Conservation (phyloP, 2,329 filamentous ascomycete genomes). For the Colletotrichum magnum region DNA sequence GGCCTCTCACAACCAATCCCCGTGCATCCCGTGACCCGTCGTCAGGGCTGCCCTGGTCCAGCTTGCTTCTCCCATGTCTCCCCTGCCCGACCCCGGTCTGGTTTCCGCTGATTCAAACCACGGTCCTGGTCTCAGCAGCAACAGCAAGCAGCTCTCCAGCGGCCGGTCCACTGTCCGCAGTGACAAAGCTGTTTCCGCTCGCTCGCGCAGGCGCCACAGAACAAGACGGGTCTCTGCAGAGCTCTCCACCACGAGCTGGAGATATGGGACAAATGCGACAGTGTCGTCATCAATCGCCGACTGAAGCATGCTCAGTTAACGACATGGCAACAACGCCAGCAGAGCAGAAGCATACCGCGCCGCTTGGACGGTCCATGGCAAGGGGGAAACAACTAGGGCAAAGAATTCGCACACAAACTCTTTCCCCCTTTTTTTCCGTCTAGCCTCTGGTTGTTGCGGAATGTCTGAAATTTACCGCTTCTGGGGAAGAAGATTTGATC, state of each 20-base stretch:
- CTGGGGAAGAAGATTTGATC: neutral
- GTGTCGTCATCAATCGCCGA: conserved; percentile 13
- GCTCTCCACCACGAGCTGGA: conserved; percentile 6
- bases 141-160: neutral
- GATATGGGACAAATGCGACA: neutral
- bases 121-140: neutral
- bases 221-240: neutral
- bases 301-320: neutral
- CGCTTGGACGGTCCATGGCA: too few relatives aligned
- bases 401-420: neutral
- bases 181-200: conserved; percentile 5
- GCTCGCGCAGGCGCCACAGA: neutral
- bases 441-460: neutral
- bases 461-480: neutral
- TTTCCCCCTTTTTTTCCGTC: neutral
- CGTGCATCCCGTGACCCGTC: conserved; percentile 1
- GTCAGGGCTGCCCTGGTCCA: neutral
- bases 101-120: neutral
- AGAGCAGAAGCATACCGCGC: too few relatives aligned
- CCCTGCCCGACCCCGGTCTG: neutral
- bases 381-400: conserved; percentile 1
- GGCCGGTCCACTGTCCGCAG: neutral
- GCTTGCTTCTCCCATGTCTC: neutral
- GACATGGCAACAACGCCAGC: too few relatives aligned
- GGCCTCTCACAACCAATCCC: neutral